Percentiles rank a stretch among this genome's conserved stretches.
These are phyloP conservation scores for Salvia miltiorrhiza DNA, from an alignment of 257 asterid genomes.

Conservation along the genomic window DNA sequence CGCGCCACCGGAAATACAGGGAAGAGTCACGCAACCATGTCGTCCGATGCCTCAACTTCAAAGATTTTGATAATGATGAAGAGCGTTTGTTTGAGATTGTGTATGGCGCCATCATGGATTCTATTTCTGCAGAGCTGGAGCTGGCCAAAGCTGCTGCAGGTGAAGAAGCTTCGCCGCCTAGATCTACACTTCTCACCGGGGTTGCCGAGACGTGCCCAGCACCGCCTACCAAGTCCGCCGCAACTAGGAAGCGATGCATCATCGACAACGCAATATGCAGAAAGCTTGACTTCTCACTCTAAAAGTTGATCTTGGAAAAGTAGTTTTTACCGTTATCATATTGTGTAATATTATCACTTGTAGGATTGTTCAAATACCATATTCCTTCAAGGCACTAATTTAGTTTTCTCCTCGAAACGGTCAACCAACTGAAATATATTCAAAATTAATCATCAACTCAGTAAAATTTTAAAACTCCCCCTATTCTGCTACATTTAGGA, in stretches of 20 bases:
- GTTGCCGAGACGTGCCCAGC: constrained; percentile 51
- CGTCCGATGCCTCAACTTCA: constrained; percentile 36
- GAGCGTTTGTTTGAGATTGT: constrained; percentile 34
- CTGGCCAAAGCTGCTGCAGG: background rate
- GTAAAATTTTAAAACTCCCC: constrained; percentile 5
- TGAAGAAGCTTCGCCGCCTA: constrained; percentile 17
- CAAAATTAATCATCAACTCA: background rate
- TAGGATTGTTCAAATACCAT: constrained; percentile 7
- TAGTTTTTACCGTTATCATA: background rate
- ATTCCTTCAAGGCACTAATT: background rate
- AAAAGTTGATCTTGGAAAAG: background rate
- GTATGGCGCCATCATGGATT: constrained; percentile 36
- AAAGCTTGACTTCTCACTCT: constrained; percentile 28
- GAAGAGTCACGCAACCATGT: constrained; percentile 31
- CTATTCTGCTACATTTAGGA: constrained; percentile 18
- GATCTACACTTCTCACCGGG: constrained; percentile 33
- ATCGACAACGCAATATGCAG: constrained; percentile 46
- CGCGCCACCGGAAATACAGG: constrained; percentile 28
- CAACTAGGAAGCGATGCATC: constrained; percentile 26
- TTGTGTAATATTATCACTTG: constrained; percentile 4
- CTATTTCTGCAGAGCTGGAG: constrained; percentile 33
- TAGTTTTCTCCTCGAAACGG: background rate
- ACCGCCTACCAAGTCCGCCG: constrained; percentile 43
- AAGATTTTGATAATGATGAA: background rate
- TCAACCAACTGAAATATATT: background rate